These are phyloP conservation scores for Sporormia fimetaria DNA, from an alignment of 495 filamentous ascomycete genomes.

Conservation along the genomic window DNA sequence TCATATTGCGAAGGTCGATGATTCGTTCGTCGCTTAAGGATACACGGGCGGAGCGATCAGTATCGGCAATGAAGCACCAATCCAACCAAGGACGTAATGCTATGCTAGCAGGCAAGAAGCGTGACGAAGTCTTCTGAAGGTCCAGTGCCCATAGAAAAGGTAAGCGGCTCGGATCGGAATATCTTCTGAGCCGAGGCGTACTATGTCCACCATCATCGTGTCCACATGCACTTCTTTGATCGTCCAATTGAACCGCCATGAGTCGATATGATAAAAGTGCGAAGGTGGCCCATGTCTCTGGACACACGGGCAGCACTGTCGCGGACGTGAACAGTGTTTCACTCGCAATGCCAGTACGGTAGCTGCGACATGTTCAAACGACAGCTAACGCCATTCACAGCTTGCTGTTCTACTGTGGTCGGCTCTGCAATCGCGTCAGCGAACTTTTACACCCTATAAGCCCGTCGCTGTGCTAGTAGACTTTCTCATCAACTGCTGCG, in stretches of 20 bases:
- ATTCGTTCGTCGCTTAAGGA: no score
- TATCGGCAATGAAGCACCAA: no score
- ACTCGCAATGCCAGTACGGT: conserved; percentile 64
- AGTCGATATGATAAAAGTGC: conserved; percentile 60
- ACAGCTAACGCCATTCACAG: conserved; percentile 36
- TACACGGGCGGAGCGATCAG: no score
- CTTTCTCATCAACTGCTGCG: conserved; percentile 74
- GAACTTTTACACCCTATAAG: conserved; percentile 69
- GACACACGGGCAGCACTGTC: conserved; percentile 73
- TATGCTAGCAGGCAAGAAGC: no score
- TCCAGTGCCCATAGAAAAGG: no score
- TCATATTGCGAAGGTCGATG: no score
- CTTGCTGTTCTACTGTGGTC: conserved; percentile 79
- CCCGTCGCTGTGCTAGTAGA: conserved; percentile 58
- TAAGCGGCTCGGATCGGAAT: no score
- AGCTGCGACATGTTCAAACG: conserved; percentile 8
- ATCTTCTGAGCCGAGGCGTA: no score
- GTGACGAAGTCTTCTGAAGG: no score
- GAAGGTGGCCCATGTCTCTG: conserved; percentile 93
- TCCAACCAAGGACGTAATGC: no score
- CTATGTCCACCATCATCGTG: neutral
- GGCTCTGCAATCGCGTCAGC: conserved; percentile 72
- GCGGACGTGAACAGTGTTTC: conserved; percentile 78
- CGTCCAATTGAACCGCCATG: conserved; percentile 1
- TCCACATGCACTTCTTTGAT: neutral